phyloP scores from a whole-genome alignment of 352 stramenopile genomes.

The Blastocystis sp. region DNA sequence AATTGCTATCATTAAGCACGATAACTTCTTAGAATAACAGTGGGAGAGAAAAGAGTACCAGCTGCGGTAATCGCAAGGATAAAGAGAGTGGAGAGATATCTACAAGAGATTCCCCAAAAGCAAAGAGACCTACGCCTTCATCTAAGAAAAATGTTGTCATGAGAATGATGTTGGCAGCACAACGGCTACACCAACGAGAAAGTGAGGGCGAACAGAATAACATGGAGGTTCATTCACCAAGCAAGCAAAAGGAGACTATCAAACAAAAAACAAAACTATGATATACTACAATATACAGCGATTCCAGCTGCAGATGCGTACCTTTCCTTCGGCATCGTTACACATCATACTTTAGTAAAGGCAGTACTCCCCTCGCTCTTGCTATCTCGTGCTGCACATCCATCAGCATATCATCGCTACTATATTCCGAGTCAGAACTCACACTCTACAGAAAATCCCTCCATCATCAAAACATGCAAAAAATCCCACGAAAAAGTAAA shows the following conservation, averaged over 20 bases:
- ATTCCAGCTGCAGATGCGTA: too few relatives aligned
- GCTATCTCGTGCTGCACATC: too few relatives aligned
- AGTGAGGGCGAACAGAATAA: not conserved
- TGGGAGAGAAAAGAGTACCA: not conserved
- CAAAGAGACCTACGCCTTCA: not conserved
- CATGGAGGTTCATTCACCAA: not conserved
- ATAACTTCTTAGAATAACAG: slow-evolving; percentile 26
- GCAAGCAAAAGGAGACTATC: too few relatives aligned
- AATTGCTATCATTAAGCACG: slow-evolving; percentile 43
- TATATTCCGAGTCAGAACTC: too few relatives aligned
- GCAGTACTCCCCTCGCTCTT: too few relatives aligned
- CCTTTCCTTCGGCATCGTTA: too few relatives aligned
- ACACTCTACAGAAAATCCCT: too few relatives aligned
- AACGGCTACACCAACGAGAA: not conserved
- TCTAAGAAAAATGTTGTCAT: not conserved
- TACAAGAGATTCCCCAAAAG: not conserved
- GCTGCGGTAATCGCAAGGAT: not conserved
- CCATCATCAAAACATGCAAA: not conserved
- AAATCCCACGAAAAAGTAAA: slow-evolving; percentile 52
- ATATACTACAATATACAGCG: too few relatives aligned
- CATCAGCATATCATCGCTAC: too few relatives aligned
- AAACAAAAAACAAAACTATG: too few relatives aligned
- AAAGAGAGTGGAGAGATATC: not conserved
- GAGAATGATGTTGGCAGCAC: not conserved
- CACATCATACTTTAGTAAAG: too few relatives aligned